Evolutionary conservation across 2,329 filamentous ascomycete genomes (phyloP).

Genomic region (Aspergillus sp.): DNA sequence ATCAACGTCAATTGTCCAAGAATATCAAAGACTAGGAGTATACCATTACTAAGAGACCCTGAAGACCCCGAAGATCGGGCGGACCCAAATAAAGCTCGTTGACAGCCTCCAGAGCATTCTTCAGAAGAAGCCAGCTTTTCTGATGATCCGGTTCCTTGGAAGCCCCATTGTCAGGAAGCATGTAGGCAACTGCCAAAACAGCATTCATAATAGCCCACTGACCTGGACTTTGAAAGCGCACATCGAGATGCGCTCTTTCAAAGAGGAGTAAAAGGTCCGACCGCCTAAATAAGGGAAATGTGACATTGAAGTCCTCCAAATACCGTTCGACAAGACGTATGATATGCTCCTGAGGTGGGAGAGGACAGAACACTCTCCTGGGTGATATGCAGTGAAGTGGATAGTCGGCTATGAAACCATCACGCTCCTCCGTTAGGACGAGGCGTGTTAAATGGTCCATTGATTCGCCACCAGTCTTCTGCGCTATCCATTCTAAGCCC

Average conservation of each 20-base stretch:
- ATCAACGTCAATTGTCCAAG: neutral
- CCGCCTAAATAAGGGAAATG: conserved; percentile 17
- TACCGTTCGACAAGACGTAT: conserved; percentile 14
- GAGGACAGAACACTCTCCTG: conserved; percentile 11
- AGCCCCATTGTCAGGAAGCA: conserved; percentile 6
- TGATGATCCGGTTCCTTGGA: conserved; percentile 11
- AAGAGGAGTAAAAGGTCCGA: conserved; percentile 16
- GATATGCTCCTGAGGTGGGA: conserved; percentile 16
- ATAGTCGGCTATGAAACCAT: neutral
- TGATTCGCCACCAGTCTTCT: conserved; percentile 10
- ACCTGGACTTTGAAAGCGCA: conserved; percentile 7
- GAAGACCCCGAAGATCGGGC: conserved; percentile 17
- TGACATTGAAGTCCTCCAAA: conserved; percentile 15
- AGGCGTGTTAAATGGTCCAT: neutral
- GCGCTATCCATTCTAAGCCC: conserved; percentile 19
- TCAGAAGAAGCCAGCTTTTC: conserved; percentile 20
- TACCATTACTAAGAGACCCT: conserved; percentile 21
- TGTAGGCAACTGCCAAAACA: conserved; percentile 17
- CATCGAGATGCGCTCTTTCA: conserved; percentile 6
- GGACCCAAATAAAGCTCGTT: conserved; percentile 18
- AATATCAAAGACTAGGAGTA: neutral
- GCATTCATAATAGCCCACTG: conserved; percentile 20
- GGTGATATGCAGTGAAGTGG: conserved; percentile 6
- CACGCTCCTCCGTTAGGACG: neutral
- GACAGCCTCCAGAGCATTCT: conserved; percentile 17